Percentiles rank a stretch among this genome's conserved stretches.
Evolutionary conservation across 805 yeast species (phyloP).

Genomic region (Torulaspora delbrueckii): DNA sequence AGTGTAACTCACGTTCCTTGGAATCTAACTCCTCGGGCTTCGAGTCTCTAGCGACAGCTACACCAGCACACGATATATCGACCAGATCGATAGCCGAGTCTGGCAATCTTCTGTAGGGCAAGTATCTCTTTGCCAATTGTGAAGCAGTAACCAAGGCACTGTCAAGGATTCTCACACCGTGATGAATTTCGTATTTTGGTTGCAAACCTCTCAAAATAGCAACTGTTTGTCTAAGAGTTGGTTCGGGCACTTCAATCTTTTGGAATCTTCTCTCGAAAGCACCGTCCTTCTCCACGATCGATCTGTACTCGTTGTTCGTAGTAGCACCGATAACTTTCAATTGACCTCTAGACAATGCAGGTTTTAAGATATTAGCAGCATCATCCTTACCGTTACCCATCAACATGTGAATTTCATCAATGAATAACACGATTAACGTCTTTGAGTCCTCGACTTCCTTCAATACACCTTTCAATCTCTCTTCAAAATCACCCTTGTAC

Average conservation of each 20-base stretch:
- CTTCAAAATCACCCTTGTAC: constrained; percentile 98
- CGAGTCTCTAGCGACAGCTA: constrained; percentile 97
- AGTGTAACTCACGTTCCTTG: constrained; percentile 85
- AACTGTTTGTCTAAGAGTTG: constrained; percentile 86
- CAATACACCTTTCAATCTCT: constrained; percentile 92
- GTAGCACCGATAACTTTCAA: constrained; percentile 99
- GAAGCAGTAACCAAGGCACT: constrained; percentile 93
- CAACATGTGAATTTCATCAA: constrained; percentile 97
- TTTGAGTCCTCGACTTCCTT: constrained; percentile 88
- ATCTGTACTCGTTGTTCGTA: constrained; percentile 89
- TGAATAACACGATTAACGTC: constrained; percentile 80
- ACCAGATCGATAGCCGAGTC: constrained; percentile 95
- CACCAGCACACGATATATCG: constrained; percentile 95
- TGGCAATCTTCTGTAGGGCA: constrained; percentile 92
- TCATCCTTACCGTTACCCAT: constrained; percentile 99
- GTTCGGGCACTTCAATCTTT: constrained; percentile 91
- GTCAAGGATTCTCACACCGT: constrained; percentile 93
- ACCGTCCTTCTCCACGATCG: constrained; percentile 91
- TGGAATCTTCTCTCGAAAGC: constrained; percentile 99
- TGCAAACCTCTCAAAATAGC: constrained; percentile 96
- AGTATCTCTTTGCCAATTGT: constrained; percentile 86
- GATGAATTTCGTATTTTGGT: constrained; percentile 92
- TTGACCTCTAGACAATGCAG: constrained; percentile 93
- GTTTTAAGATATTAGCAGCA: constrained; percentile 94
- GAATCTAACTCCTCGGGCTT: constrained; percentile 95